These are phyloP conservation scores for Isoetes engelmannii DNA, from an alignment of 83 land plant genomes.

Conservation along the genomic window DNA sequence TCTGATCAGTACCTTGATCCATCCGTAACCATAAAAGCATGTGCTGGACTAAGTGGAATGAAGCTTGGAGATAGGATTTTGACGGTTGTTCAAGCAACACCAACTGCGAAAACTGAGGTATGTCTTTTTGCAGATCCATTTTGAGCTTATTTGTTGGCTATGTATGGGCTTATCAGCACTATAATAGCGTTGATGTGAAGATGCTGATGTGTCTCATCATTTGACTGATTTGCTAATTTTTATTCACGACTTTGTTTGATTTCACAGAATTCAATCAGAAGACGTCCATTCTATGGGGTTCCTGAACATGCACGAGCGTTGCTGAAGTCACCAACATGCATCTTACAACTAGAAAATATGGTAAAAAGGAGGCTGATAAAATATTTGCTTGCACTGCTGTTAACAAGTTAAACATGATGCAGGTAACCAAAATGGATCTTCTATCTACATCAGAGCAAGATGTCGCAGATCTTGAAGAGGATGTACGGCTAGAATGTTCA, in stretches of 20 bases:
- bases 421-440: constrained; percentile 56
- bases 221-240: too few species aligned
- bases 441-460: constrained; percentile 44
- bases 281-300: constrained; percentile 51
- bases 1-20: constrained; percentile 71
- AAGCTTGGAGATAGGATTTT: constrained; percentile 59
- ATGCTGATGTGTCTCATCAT: too few species aligned
- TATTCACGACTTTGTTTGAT: too few species aligned
- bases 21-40: constrained; percentile 69
- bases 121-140: not conserved
- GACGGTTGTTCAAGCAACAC: constrained; percentile 67
- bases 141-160: too few species aligned
- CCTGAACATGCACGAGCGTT: constrained; percentile 73
- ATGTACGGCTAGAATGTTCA: constrained; percentile 72
- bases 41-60: constrained; percentile 92
- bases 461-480: constrained; percentile 65
- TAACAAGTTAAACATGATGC: not conserved
- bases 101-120: constrained; percentile 42
- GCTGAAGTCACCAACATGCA: constrained; percentile 55
- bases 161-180: too few species aligned
- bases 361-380: constrained; percentile 28
- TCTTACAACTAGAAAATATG: constrained; percentile 70
- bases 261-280: constrained; percentile 1
- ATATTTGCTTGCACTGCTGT: not conserved
- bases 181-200: too few species aligned